phyloP scores from a whole-genome alignment of 2,329 filamentous ascomycete species.

The Arthroderma uncinatum region DNA sequence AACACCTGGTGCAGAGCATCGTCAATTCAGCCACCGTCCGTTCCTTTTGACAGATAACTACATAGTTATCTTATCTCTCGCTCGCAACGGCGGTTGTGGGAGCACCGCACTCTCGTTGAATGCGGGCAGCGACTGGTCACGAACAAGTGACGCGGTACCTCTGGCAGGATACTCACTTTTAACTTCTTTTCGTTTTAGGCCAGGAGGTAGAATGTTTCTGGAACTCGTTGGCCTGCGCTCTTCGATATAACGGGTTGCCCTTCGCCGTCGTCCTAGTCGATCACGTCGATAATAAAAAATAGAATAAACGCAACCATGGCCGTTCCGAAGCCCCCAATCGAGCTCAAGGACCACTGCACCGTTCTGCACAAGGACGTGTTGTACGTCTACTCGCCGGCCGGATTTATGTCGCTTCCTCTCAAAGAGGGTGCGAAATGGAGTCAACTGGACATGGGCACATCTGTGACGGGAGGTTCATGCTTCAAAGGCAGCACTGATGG shows the following conservation, averaged over 20 bases:
- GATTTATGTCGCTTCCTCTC: conserved; percentile 64
- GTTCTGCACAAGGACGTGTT: conserved; percentile 69
- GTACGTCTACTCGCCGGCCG: conserved; percentile 66
- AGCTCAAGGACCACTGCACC: conserved; percentile 69
- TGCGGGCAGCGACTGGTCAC: background rate
- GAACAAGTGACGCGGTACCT: background rate
- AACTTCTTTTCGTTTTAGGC: background rate
- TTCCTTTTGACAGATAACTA: background rate
- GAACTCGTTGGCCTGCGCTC: background rate
- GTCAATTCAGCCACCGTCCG: background rate
- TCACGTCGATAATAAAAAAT: background rate
- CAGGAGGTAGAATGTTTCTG: background rate
- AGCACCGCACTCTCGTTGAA: background rate
- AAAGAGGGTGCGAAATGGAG: conserved; percentile 61
- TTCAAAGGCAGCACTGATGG: conserved; percentile 54
- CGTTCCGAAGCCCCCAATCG: conserved; percentile 56
- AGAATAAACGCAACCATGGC: conserved; percentile 51
- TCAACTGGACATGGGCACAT: conserved; percentile 51
- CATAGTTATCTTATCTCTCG: background rate
- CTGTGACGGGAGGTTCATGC: conserved; percentile 66
- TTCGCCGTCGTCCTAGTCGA: background rate
- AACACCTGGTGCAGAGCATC: background rate
- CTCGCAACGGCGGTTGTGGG: background rate
- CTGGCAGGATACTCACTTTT: background rate
- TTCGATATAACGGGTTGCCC: background rate